phyloP scores from a whole-genome alignment of 106 monocot genomes.

The Platanthera guangdongensis region DNA sequence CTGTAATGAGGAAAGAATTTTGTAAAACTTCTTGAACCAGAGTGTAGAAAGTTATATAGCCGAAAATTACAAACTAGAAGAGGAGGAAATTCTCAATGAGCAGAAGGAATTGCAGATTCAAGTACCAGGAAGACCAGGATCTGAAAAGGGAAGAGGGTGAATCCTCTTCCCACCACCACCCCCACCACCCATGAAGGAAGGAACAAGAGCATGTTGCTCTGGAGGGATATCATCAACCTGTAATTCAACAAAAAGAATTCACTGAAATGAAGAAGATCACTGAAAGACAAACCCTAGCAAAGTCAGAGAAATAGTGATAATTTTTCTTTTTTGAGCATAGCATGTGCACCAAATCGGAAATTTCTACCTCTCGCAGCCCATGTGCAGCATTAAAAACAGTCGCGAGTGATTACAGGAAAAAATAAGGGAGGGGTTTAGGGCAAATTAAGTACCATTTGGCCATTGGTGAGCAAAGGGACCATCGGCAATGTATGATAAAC shows the following conservation, averaged over 20 bases:
- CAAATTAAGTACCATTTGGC: slow-evolving; percentile 61
- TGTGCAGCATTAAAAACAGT: neutral
- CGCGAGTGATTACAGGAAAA: neutral
- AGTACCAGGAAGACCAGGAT: slow-evolving; percentile 64
- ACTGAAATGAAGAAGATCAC: slow-evolving; percentile 1
- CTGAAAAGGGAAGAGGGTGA: slow-evolving; percentile 82
- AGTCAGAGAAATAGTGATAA: neutral
- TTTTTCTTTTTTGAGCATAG: neutral
- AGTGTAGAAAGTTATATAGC: neutral
- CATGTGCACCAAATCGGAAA: neutral
- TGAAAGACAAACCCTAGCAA: neutral
- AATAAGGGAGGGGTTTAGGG: neutral
- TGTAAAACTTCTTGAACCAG: neutral
- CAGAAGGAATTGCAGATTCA: neutral
- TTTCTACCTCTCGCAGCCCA: neutral
- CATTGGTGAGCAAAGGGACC: slow-evolving; percentile 88
- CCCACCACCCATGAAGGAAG: slow-evolving; percentile 73
- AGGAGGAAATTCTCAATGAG: neutral
- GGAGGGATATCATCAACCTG: slow-evolving; percentile 96
- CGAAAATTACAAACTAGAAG: neutral
- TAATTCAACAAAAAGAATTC: neutral
- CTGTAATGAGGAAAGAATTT: slow-evolving; percentile 42
- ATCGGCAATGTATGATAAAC: slow-evolving; percentile 44
- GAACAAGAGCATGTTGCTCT: slow-evolving; percentile 92
- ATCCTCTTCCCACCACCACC: slow-evolving; percentile 89